Conservation (phyloP, 2,329 filamentous ascomycete genomes). For the Lachnellula subtilissima region DNA sequence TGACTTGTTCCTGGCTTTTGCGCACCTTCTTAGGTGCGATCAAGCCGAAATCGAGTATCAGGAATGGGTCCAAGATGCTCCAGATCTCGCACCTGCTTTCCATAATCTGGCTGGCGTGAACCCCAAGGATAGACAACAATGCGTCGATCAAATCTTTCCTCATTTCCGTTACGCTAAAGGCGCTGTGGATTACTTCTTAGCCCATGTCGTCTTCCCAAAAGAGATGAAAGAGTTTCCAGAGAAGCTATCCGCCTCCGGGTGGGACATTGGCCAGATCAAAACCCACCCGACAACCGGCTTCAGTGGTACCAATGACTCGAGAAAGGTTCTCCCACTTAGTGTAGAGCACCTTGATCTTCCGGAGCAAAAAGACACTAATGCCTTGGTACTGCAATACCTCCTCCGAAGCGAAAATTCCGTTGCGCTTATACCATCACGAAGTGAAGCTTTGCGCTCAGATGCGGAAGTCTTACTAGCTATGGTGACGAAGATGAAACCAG, state of each 20-base stretch:
- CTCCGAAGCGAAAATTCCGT: conserved; percentile 48
- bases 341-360: conserved; percentile 50
- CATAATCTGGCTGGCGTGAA: conserved; percentile 50
- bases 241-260: conserved; percentile 62
- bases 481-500: conserved; percentile 36
- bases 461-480: conserved; percentile 41
- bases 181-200: conserved; percentile 60
- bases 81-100: conserved; percentile 35
- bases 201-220: conserved; percentile 53
- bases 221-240: conserved; percentile 57
- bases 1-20: conserved; percentile 45
- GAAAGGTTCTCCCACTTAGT: conserved; percentile 48
- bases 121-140: conserved; percentile 48
- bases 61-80: conserved; percentile 40
- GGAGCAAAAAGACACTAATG: conserved; percentile 59
- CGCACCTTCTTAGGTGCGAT: conserved; percentile 45
- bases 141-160: conserved; percentile 46
- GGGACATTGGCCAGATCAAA: conserved; percentile 54
- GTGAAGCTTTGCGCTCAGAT: background rate
- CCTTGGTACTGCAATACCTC: conserved; percentile 56
- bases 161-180: conserved; percentile 47
- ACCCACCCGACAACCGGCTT: conserved; percentile 56
- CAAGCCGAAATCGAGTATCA: conserved; percentile 48
- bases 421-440: conserved; percentile 23
- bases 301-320: conserved; percentile 63